phyloP scores from a whole-genome alignment of 441 rosid species.

The Adansonia madagascariensis region DNA sequence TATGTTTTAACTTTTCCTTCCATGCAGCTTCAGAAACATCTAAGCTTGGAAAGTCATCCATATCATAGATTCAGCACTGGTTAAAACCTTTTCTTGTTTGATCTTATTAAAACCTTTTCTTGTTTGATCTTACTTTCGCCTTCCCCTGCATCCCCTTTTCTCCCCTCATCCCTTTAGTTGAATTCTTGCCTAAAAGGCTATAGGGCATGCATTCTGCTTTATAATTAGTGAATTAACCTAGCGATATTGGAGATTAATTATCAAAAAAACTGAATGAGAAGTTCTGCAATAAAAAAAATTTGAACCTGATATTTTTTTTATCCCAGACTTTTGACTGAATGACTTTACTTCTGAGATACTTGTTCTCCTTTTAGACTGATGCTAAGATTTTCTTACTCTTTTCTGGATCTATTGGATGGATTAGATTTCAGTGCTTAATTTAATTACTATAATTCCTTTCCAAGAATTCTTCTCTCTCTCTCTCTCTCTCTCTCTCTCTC shows the following conservation, averaged over 20 bases:
- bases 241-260: constrained; percentile 2
- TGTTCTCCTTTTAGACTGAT: neutral
- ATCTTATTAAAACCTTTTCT: constrained; percentile 34
- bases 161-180: neutral
- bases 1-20: constrained; percentile 18
- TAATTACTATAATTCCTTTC: neutral
- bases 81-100: too few relatives aligned
- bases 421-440: neutral
- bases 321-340: neutral
- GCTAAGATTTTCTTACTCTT: constrained; percentile 14
- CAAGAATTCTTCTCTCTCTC: too few relatives aligned
- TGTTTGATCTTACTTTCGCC: constrained; percentile 9
- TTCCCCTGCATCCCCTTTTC: neutral
- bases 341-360: constrained; percentile 14
- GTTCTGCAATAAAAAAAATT: neutral
- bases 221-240: neutral
- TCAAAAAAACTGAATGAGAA: neutral
- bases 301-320: neutral
- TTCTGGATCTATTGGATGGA: neutral
- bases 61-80: constrained; percentile 94
- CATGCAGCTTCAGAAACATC: constrained; percentile 77
- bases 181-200: neutral
- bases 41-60: constrained; percentile 75
- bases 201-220: neutral
- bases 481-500: too few relatives aligned